Conservation (phyloP, 805 yeast genomes). For the Kockiozyma suomiensis region DNA sequence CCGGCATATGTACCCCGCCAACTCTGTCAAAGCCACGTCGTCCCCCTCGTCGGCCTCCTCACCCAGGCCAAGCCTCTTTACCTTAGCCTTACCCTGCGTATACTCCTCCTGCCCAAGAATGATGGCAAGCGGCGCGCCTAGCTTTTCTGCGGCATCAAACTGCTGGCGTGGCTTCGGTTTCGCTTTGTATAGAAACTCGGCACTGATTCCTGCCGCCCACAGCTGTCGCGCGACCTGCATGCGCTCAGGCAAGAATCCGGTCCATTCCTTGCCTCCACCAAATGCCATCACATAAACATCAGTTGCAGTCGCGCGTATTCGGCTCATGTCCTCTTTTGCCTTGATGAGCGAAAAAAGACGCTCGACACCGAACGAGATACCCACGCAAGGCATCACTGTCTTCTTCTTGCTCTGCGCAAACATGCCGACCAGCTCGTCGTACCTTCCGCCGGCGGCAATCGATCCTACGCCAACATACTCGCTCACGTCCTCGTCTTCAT, state of each 20-base stretch:
- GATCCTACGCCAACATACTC: conserved; percentile 99
- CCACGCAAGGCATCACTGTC: conserved; percentile 90
- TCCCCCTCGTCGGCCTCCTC: conserved; percentile 87
- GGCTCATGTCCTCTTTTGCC: conserved; percentile 66
- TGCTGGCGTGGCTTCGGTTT: conserved; percentile 96
- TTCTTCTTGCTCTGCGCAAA: conserved; percentile 78
- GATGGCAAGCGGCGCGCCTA: conserved; percentile 87
- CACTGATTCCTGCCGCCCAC: conserved; percentile 87
- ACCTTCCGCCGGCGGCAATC: conserved; percentile 98
- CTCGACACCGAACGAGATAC: conserved; percentile 96
- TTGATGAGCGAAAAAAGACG: conserved; percentile 88
- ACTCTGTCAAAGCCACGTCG: conserved; percentile 19
- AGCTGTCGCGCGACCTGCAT: conserved; percentile 79
- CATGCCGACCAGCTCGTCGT: conserved; percentile 96
- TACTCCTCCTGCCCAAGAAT: conserved; percentile 95
- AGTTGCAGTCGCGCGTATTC: conserved; percentile 80
- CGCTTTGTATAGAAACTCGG: conserved; percentile 88
- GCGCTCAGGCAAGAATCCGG: conserved; percentile 88
- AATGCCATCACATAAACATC: conserved; percentile 97
- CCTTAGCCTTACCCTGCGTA: conserved; percentile 76
- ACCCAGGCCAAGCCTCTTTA: conserved; percentile 87
- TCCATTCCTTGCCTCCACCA: conserved; percentile 98
- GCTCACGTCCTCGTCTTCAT: conserved; percentile 68
- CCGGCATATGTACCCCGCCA: conserved; percentile 17
- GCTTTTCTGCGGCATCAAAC: conserved; percentile 95